A percentile compares a stretch with the other conserved stretches of the same genome.
phyloP scores from a whole-genome alignment of 306 rosid genomes.

The Sesbania bispinosa region DNA sequence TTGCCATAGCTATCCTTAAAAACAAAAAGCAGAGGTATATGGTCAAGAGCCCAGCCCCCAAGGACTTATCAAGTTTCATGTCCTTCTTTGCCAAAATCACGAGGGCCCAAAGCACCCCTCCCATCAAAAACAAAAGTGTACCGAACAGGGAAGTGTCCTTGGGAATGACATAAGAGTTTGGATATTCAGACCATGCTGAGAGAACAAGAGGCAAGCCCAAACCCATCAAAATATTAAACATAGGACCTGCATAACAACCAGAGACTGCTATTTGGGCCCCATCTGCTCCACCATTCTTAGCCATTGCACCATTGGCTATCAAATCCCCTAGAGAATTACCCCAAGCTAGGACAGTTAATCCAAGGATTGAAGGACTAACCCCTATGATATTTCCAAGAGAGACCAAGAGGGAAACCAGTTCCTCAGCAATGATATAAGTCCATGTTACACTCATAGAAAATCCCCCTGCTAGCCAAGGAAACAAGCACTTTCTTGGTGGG shows the following conservation, averaged over 20 bases:
- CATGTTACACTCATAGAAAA: constrained; percentile 35
- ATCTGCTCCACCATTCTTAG: constrained; percentile 25
- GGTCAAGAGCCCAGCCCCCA: constrained; percentile 27
- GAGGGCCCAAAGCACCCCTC: constrained; percentile 27
- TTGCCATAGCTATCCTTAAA: constrained; percentile 16
- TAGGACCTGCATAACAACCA: constrained; percentile 28
- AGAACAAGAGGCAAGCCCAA: constrained; percentile 32
- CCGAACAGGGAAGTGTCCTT: constrained; percentile 20
- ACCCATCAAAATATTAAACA: constrained; percentile 30
- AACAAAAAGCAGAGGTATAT: constrained; percentile 23
- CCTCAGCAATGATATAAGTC: constrained; percentile 31
- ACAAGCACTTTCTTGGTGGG: constrained; percentile 29
- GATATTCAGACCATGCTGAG: constrained; percentile 29
- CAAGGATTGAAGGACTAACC: constrained; percentile 29
- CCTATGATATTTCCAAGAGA: constrained; percentile 23
- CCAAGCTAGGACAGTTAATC: constrained; percentile 27
- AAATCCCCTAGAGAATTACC: constrained; percentile 29
- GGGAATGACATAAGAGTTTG: constrained; percentile 26
- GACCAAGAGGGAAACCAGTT: constrained; percentile 24
- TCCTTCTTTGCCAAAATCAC: constrained; percentile 12
- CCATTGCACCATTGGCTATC: constrained; percentile 33
- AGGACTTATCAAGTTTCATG: constrained; percentile 18
- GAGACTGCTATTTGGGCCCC: constrained; percentile 30
- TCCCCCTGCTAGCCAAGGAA: constrained; percentile 30
- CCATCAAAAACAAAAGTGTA: constrained; percentile 21